Conservation (phyloP, 805 yeast genomes). For the Ogataea dorogensis region DNA sequence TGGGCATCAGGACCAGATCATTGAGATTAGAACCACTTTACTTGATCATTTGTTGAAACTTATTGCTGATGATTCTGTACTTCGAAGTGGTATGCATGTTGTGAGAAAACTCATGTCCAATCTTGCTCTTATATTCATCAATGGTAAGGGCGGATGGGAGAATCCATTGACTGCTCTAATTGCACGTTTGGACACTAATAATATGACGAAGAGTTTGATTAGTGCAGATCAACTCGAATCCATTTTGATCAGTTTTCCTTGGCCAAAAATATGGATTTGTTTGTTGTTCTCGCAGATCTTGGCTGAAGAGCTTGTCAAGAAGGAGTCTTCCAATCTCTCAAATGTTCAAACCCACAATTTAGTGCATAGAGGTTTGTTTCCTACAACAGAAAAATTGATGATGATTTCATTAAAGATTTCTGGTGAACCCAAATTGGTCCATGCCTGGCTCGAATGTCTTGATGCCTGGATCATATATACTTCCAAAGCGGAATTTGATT, state of each 20-base stretch:
- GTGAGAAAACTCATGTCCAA: conserved; percentile 58
- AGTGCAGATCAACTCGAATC: conserved; percentile 1
- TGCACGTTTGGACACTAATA: conserved; percentile 11
- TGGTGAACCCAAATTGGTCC: conserved; percentile 9
- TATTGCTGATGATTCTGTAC: conserved; percentile 16
- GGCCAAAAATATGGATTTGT: conserved; percentile 14
- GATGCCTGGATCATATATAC: conserved; percentile 39
- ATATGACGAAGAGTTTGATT: conserved; percentile 5
- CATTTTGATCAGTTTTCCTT: conserved; percentile 6
- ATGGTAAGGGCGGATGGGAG: conserved; percentile 38
- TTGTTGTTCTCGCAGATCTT: conserved; percentile 44
- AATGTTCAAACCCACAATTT: conserved; percentile 36
- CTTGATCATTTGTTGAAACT: conserved; percentile 16
- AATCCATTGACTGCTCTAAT: conserved; percentile 38
- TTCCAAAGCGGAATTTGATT: conserved; percentile 37
- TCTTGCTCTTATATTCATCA: conserved; percentile 46
- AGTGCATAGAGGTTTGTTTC: conserved; percentile 38
- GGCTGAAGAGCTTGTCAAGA: conserved; percentile 50
- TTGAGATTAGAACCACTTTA: conserved; percentile 9
- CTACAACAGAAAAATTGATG: conserved; percentile 30
- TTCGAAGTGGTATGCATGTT: conserved; percentile 39
- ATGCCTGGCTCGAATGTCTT: conserved; percentile 32
- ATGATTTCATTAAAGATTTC: conserved; percentile 1
- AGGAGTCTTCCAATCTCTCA: conserved; percentile 29
- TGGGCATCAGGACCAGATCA: conserved; percentile 9